phyloP scores from a whole-genome alignment of 768 basidiomycete genomes.

The Phanerochaete carnosa region DNA sequence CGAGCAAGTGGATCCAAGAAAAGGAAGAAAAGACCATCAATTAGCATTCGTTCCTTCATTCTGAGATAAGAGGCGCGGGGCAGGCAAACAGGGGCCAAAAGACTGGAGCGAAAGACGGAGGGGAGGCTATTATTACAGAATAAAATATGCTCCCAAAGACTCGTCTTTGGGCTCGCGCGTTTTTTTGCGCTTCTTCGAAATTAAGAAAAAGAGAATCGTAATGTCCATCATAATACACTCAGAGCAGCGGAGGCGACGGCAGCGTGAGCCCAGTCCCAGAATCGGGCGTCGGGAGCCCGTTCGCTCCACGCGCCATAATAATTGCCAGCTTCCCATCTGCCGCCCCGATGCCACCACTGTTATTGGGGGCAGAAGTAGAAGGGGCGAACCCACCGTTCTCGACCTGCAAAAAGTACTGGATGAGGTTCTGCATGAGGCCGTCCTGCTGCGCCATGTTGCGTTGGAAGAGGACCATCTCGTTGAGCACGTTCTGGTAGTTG shows the following conservation, averaged over 20 bases:
- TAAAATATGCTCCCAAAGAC: background rate
- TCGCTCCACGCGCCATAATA: constrained; percentile 30
- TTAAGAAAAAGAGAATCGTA: background rate
- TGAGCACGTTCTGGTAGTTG: constrained; percentile 65
- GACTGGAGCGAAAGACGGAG: background rate
- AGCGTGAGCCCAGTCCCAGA: background rate
- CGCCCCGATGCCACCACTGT: background rate
- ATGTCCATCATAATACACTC: background rate
- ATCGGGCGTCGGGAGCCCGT: background rate
- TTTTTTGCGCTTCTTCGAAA: background rate
- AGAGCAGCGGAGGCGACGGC: constrained; percentile 6
- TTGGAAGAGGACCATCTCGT: constrained; percentile 72
- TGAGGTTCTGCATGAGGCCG: constrained; percentile 73
- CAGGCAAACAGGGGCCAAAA: background rate
- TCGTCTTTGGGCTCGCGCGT: background rate
- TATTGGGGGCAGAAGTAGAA: constrained; percentile 21
- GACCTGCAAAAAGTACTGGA: constrained; percentile 75
- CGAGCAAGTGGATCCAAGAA: constrained; percentile 5
- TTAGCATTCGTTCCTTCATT: constrained; percentile 5
- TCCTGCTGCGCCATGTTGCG: constrained; percentile 82
- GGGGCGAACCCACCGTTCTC: constrained; percentile 50
- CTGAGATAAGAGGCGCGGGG: background rate
- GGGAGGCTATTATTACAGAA: constrained; percentile 1
- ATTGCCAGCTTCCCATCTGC: background rate
- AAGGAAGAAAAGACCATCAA: constrained; percentile 24